Base-by-base conservation (phyloP, 768 basidiomycete species). In the Inosperma sp. region DNA sequence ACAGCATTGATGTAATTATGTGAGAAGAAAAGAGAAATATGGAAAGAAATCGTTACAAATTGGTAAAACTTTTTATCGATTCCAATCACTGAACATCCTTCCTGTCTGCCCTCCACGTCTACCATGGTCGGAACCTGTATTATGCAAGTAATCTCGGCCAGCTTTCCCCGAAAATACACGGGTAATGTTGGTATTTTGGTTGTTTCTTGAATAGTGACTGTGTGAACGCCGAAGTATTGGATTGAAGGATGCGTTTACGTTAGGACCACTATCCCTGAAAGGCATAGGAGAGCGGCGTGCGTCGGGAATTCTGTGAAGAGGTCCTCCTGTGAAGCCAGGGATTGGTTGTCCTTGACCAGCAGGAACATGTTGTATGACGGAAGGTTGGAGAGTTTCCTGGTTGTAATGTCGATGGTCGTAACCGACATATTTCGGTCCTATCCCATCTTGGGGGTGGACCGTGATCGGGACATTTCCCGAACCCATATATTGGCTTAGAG, bases 401-500 rank as follows among this genome's bases (percentile, higher is more conserved):
- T 48, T 22, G 21, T 33, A 46, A 17, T 29, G 30, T 10, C 31
- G 16, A 29, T 29, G n/a, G 23, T 26, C 33, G 17, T 31, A 41
- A 27, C 2, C 21, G 23, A 5, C 12, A 29, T 21, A 23, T 40
- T 44, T 51, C 22, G 33, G 16, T 16, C 25, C 7, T 61, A 59
- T 54, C 63, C 67, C 34, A 61, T 54, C 47, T 66, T 65, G 36
- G 54, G 49, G 47, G 57, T 56, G 34, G 67, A 51, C 21, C n/a
- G n/a, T 21, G 5, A 60, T 48, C 9, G 69, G 54, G 9, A 59
- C 54, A 12, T 47, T 50, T 22, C 71, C 72, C 51, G 65, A 67
- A 42, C 71, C 68, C 79, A 87, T 81, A 57, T 87, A 87, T 47
- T 80, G 79, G 55, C 84, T 78, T 22, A 87, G 73, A 2, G 81